Conservation (phyloP, 139 green algal species). For the Spirogloea muscicola region DNA sequence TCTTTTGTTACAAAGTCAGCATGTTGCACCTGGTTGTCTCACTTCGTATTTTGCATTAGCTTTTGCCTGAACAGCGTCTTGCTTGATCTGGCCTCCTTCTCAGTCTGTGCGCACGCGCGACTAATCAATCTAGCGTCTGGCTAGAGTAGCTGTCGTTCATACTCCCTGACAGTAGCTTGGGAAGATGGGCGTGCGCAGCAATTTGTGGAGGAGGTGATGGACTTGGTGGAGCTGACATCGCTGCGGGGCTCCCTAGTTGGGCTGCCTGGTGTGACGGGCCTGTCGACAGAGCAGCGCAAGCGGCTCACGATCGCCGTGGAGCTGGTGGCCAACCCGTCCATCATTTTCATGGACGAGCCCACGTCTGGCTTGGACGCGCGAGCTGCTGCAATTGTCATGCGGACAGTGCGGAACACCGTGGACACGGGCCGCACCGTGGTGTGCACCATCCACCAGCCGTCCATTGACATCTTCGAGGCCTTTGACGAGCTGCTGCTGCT, state of each 20-base stretch:
- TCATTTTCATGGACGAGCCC: slow-evolving; percentile 56
- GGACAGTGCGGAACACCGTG: slow-evolving; percentile 44
- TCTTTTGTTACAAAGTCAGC: too few species aligned
- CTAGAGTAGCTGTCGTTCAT: too few species aligned
- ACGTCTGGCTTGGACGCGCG: slow-evolving; percentile 56
- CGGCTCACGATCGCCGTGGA: slow-evolving; percentile 86
- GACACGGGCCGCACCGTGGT: slow-evolving; percentile 57
- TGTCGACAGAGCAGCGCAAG: slow-evolving; percentile 78
- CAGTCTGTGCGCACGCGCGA: too few species aligned
- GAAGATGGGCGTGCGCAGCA: slow-evolving; percentile 16
- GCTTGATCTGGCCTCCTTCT: too few species aligned
- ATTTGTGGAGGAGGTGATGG: slow-evolving; percentile 67
- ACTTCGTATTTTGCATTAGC: too few species aligned
- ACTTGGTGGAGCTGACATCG: slow-evolving; percentile 68
- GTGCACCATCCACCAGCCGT: slow-evolving; percentile 62
- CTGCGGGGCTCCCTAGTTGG: slow-evolving; percentile 57
- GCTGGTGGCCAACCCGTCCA: slow-evolving; percentile 69
- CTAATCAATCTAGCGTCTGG: too few species aligned
- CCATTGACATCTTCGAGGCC: slow-evolving; percentile 45
- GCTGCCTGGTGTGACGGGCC: slow-evolving; percentile 3
- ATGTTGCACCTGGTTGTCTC: too few species aligned
- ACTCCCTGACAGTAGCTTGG: too few species aligned
- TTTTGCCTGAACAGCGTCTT: too few species aligned
- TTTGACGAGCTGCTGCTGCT: slow-evolving; percentile 63
- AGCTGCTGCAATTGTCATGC: slow-evolving; percentile 63